Percentiles rank a stretch among this genome's conserved stretches.
Conservation (phyloP, 2,329 filamentous ascomycete genomes). For the Bipolaris zeicola region DNA sequence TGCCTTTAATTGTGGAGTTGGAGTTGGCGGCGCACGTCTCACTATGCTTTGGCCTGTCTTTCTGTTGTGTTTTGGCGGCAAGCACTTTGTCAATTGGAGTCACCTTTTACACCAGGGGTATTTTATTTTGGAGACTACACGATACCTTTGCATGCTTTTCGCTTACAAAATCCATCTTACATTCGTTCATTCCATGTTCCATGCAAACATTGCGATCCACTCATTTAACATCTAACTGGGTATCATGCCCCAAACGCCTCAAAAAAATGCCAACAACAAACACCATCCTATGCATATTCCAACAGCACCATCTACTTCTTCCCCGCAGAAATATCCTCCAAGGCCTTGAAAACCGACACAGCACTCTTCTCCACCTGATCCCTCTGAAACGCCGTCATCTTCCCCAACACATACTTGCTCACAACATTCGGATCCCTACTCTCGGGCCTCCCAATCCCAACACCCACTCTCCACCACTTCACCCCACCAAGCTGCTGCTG, state of each 20-base stretch:
- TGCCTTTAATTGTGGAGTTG: neutral
- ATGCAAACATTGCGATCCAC: slow-evolving; percentile 3
- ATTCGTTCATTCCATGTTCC: slow-evolving; percentile 12
- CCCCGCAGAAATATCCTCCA: slow-evolving; percentile 58
- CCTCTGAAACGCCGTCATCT: slow-evolving; percentile 59
- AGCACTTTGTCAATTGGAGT: neutral
- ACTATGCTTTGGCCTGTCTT: neutral
- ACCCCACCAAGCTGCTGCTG: slow-evolving; percentile 38
- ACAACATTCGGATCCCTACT: slow-evolving; percentile 71
- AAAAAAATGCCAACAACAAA: slow-evolving; percentile 4
- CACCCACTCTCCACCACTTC: slow-evolving; percentile 66
- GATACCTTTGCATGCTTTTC: slow-evolving; percentile 28
- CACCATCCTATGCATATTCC: slow-evolving; percentile 5
- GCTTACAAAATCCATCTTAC: slow-evolving; percentile 8
- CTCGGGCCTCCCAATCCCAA: slow-evolving; percentile 86
- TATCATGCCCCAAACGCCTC: slow-evolving; percentile 18
- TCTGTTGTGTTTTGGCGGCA: neutral
- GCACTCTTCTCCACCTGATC: slow-evolving; percentile 54
- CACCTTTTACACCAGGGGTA: neutral
- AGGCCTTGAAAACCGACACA: slow-evolving; percentile 57
- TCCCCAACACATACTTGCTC: slow-evolving; percentile 75
- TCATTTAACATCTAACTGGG: slow-evolving; percentile 7
- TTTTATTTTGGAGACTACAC: slow-evolving; percentile 19
- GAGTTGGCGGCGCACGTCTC: neutral
- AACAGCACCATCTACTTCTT: slow-evolving; percentile 12